A percentile compares a stretch with the other conserved stretches of the same genome.
These are phyloP conservation scores for Pseudogymnoascus sp. DNA, from an alignment of 2,329 filamentous ascomycete species.

Conservation along the genomic window DNA sequence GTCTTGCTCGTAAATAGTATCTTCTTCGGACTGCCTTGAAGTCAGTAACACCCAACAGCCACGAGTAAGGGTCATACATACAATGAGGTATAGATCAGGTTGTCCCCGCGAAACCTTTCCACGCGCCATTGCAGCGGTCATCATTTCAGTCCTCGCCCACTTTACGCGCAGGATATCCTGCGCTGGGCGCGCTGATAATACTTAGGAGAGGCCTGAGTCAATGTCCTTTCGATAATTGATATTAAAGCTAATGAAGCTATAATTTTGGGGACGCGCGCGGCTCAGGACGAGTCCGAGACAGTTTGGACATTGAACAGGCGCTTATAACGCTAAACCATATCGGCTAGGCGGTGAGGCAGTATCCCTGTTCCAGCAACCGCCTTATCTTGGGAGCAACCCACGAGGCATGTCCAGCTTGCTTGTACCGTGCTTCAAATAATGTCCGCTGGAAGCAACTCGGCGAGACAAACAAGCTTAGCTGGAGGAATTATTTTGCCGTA, in stretches of 20 bases:
- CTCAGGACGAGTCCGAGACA: neutral
- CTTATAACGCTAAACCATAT: neutral
- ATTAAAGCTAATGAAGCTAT: constrained; percentile 7
- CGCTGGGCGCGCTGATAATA: neutral
- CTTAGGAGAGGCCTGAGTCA: neutral
- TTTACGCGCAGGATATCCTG: constrained; percentile 1
- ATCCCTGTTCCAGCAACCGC: constrained; percentile 2
- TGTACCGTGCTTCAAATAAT: constrained; percentile 1
- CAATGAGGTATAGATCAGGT: constrained; percentile 30
- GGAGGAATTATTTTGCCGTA: neutral
- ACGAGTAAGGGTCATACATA: constrained; percentile 16
- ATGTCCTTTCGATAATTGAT: neutral
- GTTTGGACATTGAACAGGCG: constrained; percentile 3
- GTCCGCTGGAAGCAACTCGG: constrained; percentile 5
- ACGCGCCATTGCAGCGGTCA: neutral
- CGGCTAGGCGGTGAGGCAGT: neutral
- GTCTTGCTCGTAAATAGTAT: constrained; percentile 94
- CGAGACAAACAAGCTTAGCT: constrained; percentile 1
- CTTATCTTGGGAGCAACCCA: constrained; percentile 3
- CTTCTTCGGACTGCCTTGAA: constrained; percentile 62
- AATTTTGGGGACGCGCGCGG: neutral
- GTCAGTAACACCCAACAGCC: constrained; percentile 22
- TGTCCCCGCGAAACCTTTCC: constrained; percentile 18
- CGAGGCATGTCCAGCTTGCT: neutral
- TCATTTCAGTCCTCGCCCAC: neutral